These are phyloP conservation scores for Scheffersomyces quercinus DNA, from an alignment of 1,139 yeast species.

Conservation along the genomic window DNA sequence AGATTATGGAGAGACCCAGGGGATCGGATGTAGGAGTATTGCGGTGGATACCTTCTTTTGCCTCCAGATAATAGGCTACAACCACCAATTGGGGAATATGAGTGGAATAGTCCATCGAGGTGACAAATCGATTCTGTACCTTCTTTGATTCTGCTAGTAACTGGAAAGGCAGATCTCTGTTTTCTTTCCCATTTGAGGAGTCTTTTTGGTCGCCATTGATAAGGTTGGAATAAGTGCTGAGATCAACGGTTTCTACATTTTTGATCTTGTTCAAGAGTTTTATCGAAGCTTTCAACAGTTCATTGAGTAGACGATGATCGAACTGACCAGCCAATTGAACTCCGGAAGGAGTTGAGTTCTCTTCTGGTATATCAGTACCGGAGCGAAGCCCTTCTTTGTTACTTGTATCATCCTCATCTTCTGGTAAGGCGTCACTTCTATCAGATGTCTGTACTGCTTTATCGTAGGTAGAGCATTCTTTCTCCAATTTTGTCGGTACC, in stretches of 20 bases:
- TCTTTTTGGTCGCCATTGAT: neutral
- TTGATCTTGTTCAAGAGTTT: constrained; percentile 15
- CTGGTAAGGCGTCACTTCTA: constrained; percentile 1
- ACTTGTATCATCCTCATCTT: neutral
- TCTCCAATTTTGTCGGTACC: constrained; percentile 4
- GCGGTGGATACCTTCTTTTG: neutral
- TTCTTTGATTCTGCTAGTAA: neutral
- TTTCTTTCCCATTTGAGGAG: neutral
- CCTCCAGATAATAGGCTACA: constrained; percentile 24
- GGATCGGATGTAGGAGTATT: neutral
- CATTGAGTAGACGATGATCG: constrained; percentile 12
- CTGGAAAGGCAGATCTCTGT: neutral
- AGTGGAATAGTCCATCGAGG: constrained; percentile 43
- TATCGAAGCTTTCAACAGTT: constrained; percentile 18
- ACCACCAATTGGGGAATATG: constrained; percentile 44
- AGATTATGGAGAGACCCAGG: neutral
- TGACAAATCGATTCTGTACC: constrained; percentile 24
- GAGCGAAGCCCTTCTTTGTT: neutral
- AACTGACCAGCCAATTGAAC: neutral
- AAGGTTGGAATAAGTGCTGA: neutral
- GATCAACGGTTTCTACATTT: constrained; percentile 10
- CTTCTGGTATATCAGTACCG: neutral
- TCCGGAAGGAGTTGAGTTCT: neutral
- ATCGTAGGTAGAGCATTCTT: constrained; percentile 26
- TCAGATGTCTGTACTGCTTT: constrained; percentile 31